Conservation (phyloP, 768 basidiomycete genomes). For the Phaeotremella skinneri region DNA sequence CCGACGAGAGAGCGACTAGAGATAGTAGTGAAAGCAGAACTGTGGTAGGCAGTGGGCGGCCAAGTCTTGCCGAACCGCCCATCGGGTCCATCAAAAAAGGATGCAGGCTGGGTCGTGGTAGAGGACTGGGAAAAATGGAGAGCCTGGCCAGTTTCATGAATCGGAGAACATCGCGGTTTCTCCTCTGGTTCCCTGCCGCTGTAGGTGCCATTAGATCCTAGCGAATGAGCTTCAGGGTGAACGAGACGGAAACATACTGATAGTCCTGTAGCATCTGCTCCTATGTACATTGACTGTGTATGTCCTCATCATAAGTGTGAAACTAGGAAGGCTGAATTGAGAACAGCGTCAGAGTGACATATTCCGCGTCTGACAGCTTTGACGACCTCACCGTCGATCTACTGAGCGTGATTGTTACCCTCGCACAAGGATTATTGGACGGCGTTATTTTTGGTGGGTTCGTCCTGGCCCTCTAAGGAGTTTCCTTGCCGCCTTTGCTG, state of each 20-base stretch:
- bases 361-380: background rate
- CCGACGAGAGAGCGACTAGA: slow-evolving; percentile 1
- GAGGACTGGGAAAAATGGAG: slow-evolving; percentile 7
- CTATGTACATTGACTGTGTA: slow-evolving; percentile 24
- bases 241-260: background rate
- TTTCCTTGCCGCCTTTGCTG: too few relatives aligned
- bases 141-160: slow-evolving; percentile 27
- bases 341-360: slow-evolving; percentile 12
- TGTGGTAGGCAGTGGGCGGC: background rate
- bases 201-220: slow-evolving; percentile 11
- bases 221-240: background rate
- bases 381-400: slow-evolving; percentile 13
- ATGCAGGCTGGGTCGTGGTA: background rate
- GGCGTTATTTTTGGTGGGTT: slow-evolving; percentile 24
- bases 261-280: slow-evolving; percentile 20
- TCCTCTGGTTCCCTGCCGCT: slow-evolving; percentile 25
- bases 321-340: background rate
- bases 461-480: too few relatives aligned
- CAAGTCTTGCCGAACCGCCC: background rate
- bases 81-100: background rate
- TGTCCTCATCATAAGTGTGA: background rate
- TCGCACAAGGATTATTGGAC: slow-evolving; percentile 22
- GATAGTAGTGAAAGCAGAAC: slow-evolving; percentile 1
- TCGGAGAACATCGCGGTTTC: slow-evolving; percentile 14
- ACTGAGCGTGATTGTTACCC: slow-evolving; percentile 14